A percentile compares a stretch with the other conserved stretches of the same genome.
Evolutionary conservation across 2,329 filamentous ascomycete genomes (phyloP).

Genomic region (Penicillium sp.): DNA sequence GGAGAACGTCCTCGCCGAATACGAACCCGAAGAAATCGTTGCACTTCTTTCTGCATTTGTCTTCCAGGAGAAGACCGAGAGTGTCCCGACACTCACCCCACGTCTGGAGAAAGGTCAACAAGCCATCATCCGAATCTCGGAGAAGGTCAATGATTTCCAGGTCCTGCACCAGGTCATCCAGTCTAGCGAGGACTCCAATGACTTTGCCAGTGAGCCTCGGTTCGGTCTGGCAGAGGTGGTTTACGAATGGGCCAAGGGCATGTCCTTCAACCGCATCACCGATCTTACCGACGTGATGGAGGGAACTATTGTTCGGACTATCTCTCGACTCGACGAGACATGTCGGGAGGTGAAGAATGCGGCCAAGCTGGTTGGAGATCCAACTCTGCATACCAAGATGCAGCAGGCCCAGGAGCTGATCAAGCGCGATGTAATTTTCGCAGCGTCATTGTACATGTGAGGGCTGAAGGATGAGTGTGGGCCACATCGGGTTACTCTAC

Average conservation of each 20-base stretch:
- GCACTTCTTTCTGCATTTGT: conserved; percentile 91
- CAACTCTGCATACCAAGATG: conserved; percentile 93
- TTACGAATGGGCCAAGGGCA: conserved; percentile 95
- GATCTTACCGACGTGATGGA: conserved; percentile 94
- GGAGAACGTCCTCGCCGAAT: conserved; percentile 92
- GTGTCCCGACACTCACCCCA: conserved; percentile 74
- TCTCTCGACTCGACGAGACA: conserved; percentile 90
- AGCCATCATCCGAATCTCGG: conserved; percentile 83
- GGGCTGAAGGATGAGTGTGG: not conserved
- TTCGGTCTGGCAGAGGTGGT: conserved; percentile 97
- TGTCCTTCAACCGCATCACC: conserved; percentile 98
- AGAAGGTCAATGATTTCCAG: conserved; percentile 89
- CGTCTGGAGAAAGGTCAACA: conserved; percentile 78
- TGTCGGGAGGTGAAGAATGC: conserved; percentile 98
- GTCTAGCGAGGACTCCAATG: conserved; percentile 83
- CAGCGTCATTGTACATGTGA: conserved; percentile 83
- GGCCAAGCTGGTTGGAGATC: conserved; percentile 90
- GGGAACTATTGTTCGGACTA: conserved; percentile 93
- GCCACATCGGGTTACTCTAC: not conserved
- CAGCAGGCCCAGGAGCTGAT: conserved; percentile 96
- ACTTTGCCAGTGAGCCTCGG: conserved; percentile 80
- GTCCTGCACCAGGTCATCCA: conserved; percentile 89
- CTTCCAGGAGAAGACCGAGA: conserved; percentile 93
- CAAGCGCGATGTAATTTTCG: conserved; percentile 89
- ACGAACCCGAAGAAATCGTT: conserved; percentile 94